Evolutionary conservation across 2,329 filamentous ascomycete species (phyloP).

Genomic region (Plenodomus biglobosus): DNA sequence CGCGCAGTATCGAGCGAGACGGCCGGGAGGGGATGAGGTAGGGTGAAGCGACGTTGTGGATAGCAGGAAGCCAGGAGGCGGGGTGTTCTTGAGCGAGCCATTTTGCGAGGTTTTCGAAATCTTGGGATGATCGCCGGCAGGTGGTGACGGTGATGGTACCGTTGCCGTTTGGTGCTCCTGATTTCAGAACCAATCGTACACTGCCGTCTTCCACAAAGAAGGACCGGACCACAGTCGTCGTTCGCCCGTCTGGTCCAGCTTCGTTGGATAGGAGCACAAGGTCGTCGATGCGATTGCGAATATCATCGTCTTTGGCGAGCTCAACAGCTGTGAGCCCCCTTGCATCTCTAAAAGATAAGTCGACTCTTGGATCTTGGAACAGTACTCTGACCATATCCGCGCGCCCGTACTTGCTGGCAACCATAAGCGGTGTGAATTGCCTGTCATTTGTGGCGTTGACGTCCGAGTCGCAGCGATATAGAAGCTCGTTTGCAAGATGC

Average conservation of each 20-base stretch:
- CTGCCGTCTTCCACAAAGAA: constrained; percentile 98
- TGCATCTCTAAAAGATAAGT: constrained; percentile 78
- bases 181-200: constrained; percentile 90
- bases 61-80: constrained; percentile 86
- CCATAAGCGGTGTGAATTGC: constrained; percentile 93
- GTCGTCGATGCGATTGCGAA: constrained; percentile 94
- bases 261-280: constrained; percentile 73
- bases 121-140: constrained; percentile 79
- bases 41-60: constrained; percentile 77
- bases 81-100: constrained; percentile 87
- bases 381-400: constrained; percentile 89
- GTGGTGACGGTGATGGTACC: constrained; percentile 92
- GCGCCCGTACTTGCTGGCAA: constrained; percentile 96
- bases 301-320: constrained; percentile 95
- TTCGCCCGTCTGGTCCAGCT: constrained; percentile 72
- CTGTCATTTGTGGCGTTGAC: constrained; percentile 95
- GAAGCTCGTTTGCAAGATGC: constrained; percentile 70
- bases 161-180: constrained; percentile 78
- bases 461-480: constrained; percentile 88
- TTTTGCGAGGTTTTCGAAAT: constrained; percentile 87
- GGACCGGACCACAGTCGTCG: constrained; percentile 89
- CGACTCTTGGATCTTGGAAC: constrained; percentile 84
- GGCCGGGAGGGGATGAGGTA: constrained; percentile 94
- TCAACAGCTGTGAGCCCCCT: constrained; percentile 92
- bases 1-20: constrained; percentile 80